Evolutionary conservation across 805 yeast genomes (phyloP).

Genomic region (Nakazawaea sp.): DNA sequence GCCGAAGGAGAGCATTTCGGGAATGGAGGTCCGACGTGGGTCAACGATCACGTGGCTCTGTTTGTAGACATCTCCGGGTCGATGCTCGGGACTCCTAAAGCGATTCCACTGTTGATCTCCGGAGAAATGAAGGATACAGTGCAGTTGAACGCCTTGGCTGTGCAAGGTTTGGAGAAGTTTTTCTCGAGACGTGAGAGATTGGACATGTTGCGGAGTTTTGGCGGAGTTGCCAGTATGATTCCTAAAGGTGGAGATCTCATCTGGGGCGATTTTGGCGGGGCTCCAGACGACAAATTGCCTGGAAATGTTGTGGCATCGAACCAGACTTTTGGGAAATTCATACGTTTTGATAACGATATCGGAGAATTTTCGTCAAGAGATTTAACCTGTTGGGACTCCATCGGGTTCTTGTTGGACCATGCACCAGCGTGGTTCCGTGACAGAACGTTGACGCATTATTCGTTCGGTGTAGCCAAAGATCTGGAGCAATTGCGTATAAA

Average conservation of each 20-base stretch:
- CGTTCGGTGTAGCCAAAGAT: constrained; percentile 67
- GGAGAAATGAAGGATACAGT: constrained; percentile 99
- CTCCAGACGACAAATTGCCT: constrained; percentile 64
- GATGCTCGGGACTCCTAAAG: constrained; percentile 90
- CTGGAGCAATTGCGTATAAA: constrained; percentile 54
- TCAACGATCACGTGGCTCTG: constrained; percentile 74
- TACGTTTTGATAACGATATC: constrained; percentile 47
- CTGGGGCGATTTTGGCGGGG: constrained; percentile 70
- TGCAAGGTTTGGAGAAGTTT: constrained; percentile 90
- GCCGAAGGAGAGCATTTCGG: constrained; percentile 78
- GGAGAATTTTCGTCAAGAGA: constrained; percentile 41
- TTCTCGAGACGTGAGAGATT: constrained; percentile 85
- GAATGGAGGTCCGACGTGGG: constrained; percentile 89
- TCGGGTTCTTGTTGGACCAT: constrained; percentile 54
- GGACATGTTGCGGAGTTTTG: constrained; percentile 79
- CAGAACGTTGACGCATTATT: constrained; percentile 64
- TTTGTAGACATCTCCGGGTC: constrained; percentile 87
- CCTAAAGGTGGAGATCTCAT: constrained; percentile 91
- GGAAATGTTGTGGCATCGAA: constrained; percentile 13
- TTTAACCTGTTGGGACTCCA: constrained; percentile 59
- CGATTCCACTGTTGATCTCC: constrained; percentile 84
- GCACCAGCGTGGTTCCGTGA: constrained; percentile 74
- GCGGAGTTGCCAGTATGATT: constrained; percentile 93
- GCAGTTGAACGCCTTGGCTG: constrained; percentile 86
- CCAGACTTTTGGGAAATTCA: constrained; percentile 63